Percentiles rank a stretch among this genome's conserved stretches.
Conservation (phyloP, 2,329 filamentous ascomycete genomes). For the Verticillium nonalfalfae region DNA sequence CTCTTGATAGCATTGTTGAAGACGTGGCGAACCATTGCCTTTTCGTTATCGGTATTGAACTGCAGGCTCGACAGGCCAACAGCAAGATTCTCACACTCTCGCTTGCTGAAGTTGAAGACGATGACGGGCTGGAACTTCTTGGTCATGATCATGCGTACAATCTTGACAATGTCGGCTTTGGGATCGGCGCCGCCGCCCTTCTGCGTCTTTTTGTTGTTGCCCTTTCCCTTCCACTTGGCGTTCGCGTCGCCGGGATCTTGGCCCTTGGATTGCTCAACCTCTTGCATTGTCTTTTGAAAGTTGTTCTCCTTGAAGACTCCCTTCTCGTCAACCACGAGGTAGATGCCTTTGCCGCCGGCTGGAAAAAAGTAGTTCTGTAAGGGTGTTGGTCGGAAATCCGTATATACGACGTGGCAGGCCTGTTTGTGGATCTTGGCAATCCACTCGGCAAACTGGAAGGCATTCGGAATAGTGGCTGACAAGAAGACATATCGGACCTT, state of each 20-base stretch:
- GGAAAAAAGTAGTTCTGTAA: conserved; percentile 98
- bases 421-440: conserved; percentile 97
- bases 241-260: conserved; percentile 73
- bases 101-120: conserved; percentile 98
- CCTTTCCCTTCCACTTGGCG: conserved; percentile 77
- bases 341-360: conserved; percentile 83
- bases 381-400: conserved; percentile 93
- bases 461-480: conserved; percentile 96
- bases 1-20: conserved; percentile 91
- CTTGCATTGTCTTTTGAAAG: conserved; percentile 91
- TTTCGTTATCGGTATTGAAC: conserved; percentile 96
- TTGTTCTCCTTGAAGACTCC: conserved; percentile 94
- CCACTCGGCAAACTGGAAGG: conserved; percentile 99
- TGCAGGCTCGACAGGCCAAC: conserved; percentile 79
- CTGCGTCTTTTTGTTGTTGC: conserved; percentile 86
- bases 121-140: conserved; percentile 98
- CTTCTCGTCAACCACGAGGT: conserved; percentile 94
- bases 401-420: conserved; percentile 98
- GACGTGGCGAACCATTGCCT: conserved; percentile 88
- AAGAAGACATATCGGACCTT: conserved; percentile 99
- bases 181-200: conserved; percentile 73
- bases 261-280: conserved; percentile 82
- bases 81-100: conserved; percentile 88
- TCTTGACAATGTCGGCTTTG: conserved; percentile 86
- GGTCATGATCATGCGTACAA: conserved; percentile 97